Base-by-base conservation (phyloP, 2,329 filamentous ascomycete species). In the Epichloe sibirici region DNA sequence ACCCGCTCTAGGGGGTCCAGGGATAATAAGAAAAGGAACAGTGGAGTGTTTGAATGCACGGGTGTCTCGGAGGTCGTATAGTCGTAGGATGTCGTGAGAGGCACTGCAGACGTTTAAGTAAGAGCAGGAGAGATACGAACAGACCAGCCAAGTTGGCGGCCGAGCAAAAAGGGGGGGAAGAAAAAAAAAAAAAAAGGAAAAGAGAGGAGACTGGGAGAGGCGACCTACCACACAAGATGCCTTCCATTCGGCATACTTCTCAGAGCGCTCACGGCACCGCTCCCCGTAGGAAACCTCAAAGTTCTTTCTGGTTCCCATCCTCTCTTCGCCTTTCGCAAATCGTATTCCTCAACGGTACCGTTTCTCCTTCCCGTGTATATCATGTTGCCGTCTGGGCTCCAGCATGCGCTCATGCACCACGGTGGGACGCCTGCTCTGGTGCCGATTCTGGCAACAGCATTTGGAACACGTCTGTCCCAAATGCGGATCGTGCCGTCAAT, bases 341-440 rank as follows among this genome's bases (percentile, higher is more conserved):
- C 89, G 69, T 87, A 98, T 68, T 98, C 93, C 60, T 98, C 93
- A 0, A 98, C 93, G 0, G 89, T 94, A 49, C 89, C 81, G 67
- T 97, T 97, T 53, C 93, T 78, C 31, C 93, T 77, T 0, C 93
- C 93, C 0, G 87, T 90, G 69, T 95, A 98, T 61, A 98, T 90
- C 68, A 82, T 89, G 69, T 97, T 97, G 13, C 93, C 93, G 65
- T 96, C 88, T 0, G 90, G 90, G 51, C 86, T 91, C 93, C 93
- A 98, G 71, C 90, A 95, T 1, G 90, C 89, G 58, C 88, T 90
- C 83, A 95, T 96, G 68, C 91, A 97, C 91, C 91, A 98, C 0
- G 91, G 93, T 1, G 93, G 91, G 0, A 89, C 87, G 17, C 83
- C 82, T 11, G 82, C 79, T 11, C 83, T 76, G 17, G 86, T 88